phyloP scores from a whole-genome alignment of 768 basidiomycete species.

The Phlegmacium glaucopus region DNA sequence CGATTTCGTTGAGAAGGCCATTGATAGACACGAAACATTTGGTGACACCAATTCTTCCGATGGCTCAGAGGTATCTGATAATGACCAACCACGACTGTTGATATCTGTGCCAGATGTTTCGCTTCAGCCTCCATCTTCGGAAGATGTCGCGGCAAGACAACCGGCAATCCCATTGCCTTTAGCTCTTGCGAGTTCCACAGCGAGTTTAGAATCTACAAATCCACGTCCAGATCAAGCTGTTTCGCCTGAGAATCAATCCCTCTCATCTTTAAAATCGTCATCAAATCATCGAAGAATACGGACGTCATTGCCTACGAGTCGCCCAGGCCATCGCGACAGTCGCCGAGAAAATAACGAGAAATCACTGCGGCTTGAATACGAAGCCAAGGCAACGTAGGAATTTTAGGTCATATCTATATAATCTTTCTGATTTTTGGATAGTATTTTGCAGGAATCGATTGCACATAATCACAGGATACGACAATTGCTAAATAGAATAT shows the following conservation, averaged over 20 bases:
- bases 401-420: background rate
- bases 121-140: slow-evolving; percentile 18
- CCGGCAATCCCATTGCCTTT: slow-evolving; percentile 5
- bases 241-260: slow-evolving; percentile 8
- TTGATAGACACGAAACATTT: background rate
- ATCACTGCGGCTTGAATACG: slow-evolving; percentile 53
- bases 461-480: slow-evolving; percentile 66
- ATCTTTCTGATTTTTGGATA: slow-evolving; percentile 21
- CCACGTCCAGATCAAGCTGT: slow-evolving; percentile 1
- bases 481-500: slow-evolving; percentile 64
- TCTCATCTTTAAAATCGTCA: slow-evolving; percentile 9
- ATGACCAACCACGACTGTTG: slow-evolving; percentile 1
- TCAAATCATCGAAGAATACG: slow-evolving; percentile 15
- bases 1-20: slow-evolving; percentile 2
- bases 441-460: slow-evolving; percentile 56
- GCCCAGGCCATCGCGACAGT: slow-evolving; percentile 20
- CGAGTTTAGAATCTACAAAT: slow-evolving; percentile 15
- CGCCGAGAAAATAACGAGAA: slow-evolving; percentile 42
- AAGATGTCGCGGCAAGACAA: slow-evolving; percentile 6
- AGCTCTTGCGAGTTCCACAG: slow-evolving; percentile 4
- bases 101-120: slow-evolving; percentile 16
- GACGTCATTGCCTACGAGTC: slow-evolving; percentile 23
- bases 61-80: slow-evolving; percentile 5
- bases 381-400: slow-evolving; percentile 51
- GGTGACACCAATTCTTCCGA: slow-evolving; percentile 7